Evolutionary conservation across 768 basidiomycete genomes (phyloP).

Genomic region (Agrocybe chaxingu): DNA sequence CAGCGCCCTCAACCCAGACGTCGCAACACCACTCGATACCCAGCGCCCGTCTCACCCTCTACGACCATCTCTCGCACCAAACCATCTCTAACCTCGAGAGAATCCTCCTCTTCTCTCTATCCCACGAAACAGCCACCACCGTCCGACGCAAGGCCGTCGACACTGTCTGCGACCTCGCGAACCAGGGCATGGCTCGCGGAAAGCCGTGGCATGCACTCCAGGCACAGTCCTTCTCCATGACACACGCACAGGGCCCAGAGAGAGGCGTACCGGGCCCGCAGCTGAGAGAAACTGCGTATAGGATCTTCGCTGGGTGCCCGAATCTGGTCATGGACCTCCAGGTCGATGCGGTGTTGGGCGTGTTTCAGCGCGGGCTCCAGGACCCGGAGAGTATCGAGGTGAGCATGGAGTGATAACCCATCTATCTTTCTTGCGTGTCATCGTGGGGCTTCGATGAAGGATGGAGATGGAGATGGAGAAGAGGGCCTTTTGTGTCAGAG

Average conservation of each 20-base stretch:
- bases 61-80: constrained; percentile 71
- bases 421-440: too few relatives aligned
- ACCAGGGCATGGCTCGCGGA: constrained; percentile 70
- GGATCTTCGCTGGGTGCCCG: constrained; percentile 71
- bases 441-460: too few relatives aligned
- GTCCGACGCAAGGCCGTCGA: constrained; percentile 74
- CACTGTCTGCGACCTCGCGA: constrained; percentile 73
- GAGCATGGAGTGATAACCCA: neutral
- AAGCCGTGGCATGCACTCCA: constrained; percentile 83
- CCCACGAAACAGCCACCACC: constrained; percentile 52
- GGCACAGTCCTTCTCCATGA: constrained; percentile 67
- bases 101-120: constrained; percentile 65
- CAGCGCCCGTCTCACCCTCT: constrained; percentile 52
- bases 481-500: too few relatives aligned
- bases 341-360: constrained; percentile 61
- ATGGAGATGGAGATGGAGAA: too few relatives aligned
- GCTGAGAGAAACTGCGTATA: constrained; percentile 60
- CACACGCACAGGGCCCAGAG: constrained; percentile 27
- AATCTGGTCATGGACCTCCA: constrained; percentile 77
- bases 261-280: constrained; percentile 18
- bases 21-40: constrained; percentile 15
- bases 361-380: constrained; percentile 66
- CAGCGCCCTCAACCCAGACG: constrained; percentile 11
- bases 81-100: constrained; percentile 69
- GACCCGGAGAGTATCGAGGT: constrained; percentile 66